These are phyloP conservation scores for Schizochytrium sp. DNA, from an alignment of 108 stramenopile species.

Conservation along the genomic window DNA sequence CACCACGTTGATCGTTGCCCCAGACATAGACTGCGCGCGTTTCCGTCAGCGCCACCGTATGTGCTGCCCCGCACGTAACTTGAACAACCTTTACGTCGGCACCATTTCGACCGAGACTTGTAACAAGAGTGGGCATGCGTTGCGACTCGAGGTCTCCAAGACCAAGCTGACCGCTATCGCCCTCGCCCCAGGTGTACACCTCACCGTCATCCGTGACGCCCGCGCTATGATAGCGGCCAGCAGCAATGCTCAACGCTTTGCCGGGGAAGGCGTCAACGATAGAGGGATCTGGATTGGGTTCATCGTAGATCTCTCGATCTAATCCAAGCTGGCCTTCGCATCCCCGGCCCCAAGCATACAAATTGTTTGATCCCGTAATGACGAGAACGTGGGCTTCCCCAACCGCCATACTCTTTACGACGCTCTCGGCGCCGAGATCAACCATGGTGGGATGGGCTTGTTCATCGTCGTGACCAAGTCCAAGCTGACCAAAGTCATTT, in stretches of 20 bases:
- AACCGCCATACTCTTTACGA: conserved; percentile 25
- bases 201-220: conserved; percentile 36
- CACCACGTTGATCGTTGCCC: not conserved
- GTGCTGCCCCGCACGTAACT: not conserved
- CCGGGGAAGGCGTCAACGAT: not conserved
- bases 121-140: conserved; percentile 25
- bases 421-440: not conserved
- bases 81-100: not conserved
- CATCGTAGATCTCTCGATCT: conserved; percentile 32
- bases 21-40: not conserved
- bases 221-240: conserved; percentile 42
- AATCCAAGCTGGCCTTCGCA: conserved; percentile 46
- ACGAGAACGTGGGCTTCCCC: conserved; percentile 45
- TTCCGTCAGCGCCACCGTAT: not conserved
- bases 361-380: conserved; percentile 25
- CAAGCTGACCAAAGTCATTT: conserved; percentile 7
- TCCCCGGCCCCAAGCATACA: conserved; percentile 42
- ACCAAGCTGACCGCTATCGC: conserved; percentile 42
- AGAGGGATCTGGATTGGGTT: conserved; percentile 8
- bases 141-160: conserved; percentile 23
- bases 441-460: not conserved
- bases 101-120: not conserved
- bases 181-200: conserved; percentile 25
- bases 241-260: conserved; percentile 28
- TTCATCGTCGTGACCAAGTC: not conserved